phyloP scores from a whole-genome alignment of 2,329 filamentous ascomycete species.

The Talaromyces amestolkiae region DNA sequence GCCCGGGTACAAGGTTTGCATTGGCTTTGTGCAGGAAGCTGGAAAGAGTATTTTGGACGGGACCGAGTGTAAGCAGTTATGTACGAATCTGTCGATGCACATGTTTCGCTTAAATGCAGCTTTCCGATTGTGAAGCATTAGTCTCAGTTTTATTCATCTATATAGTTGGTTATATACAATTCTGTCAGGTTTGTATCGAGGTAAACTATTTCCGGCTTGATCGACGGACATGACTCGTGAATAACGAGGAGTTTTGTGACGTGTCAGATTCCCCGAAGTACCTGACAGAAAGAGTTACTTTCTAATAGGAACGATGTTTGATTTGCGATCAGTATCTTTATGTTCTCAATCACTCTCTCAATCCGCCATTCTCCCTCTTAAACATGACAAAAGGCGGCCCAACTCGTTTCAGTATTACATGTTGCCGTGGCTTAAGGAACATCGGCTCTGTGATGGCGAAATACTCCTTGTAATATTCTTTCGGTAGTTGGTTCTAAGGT shows the following conservation, averaged over 20 bases:
- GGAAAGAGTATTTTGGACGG: neutral
- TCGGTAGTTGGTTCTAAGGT: slow-evolving; percentile 34
- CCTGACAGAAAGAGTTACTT: neutral
- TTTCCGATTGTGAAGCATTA: neutral
- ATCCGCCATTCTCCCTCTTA: slow-evolving; percentile 11
- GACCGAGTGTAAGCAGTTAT: neutral
- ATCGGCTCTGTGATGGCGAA: slow-evolving; percentile 40
- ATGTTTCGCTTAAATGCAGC: neutral
- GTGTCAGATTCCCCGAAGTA: neutral
- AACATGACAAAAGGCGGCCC: slow-evolving; percentile 3
- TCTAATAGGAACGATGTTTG: too few relatives aligned
- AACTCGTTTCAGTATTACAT: slow-evolving; percentile 31
- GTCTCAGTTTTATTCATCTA: neutral
- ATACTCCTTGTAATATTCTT: slow-evolving; percentile 46
- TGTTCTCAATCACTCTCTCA: neutral
- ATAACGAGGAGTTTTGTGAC: neutral
- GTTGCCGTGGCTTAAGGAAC: slow-evolving; percentile 42
- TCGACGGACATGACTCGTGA: neutral
- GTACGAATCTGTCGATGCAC: neutral
- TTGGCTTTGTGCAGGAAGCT: neutral
- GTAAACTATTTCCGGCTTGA: neutral
- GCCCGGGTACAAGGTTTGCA: neutral
- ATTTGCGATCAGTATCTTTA: too few relatives aligned
- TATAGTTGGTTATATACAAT: too few relatives aligned
- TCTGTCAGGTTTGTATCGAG: neutral